phyloP scores from a whole-genome alignment of 2,329 filamentous ascomycete genomes.

The Arthrobotrys entomopaga region DNA sequence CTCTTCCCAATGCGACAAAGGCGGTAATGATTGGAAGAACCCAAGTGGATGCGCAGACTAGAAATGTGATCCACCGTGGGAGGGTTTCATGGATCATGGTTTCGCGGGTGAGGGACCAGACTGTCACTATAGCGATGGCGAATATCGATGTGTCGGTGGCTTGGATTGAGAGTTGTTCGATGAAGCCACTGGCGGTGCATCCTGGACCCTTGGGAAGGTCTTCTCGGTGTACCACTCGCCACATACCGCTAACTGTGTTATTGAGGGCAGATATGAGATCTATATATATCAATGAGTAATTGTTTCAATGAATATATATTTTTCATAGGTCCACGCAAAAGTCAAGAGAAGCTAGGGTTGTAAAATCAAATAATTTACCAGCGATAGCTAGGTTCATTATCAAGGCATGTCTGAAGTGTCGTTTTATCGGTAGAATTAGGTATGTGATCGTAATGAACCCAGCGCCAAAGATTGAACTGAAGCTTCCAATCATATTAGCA shows the following conservation, averaged over 20 bases:
- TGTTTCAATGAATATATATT: neutral
- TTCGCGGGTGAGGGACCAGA: constrained; percentile 62
- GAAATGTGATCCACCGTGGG: constrained; percentile 30
- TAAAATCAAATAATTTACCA: constrained; percentile 22
- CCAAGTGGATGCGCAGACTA: constrained; percentile 63
- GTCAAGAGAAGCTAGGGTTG: neutral
- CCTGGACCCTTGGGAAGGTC: constrained; percentile 59
- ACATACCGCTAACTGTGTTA: constrained; percentile 63
- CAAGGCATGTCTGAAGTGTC: constrained; percentile 50
- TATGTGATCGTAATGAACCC: constrained; percentile 52
- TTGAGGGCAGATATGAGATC: constrained; percentile 64
- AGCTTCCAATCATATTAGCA: constrained; percentile 45
- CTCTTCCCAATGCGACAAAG: constrained; percentile 59
- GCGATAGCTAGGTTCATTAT: constrained; percentile 49
- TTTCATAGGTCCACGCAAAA: too few species aligned
- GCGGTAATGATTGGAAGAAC: constrained; percentile 63
- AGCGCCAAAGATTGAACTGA: constrained; percentile 37
- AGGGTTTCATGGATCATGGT: constrained; percentile 55
- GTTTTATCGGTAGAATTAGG: constrained; percentile 46
- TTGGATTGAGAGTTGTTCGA: constrained; percentile 65
- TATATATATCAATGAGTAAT: constrained; percentile 51
- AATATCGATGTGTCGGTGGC: constrained; percentile 63
- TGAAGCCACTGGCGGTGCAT: constrained; percentile 64
- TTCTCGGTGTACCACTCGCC: constrained; percentile 59
- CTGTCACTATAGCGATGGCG: constrained; percentile 64